Evolutionary conservation across 2,329 filamentous ascomycete genomes (phyloP).

Genomic region (Aspergillus tamarii): DNA sequence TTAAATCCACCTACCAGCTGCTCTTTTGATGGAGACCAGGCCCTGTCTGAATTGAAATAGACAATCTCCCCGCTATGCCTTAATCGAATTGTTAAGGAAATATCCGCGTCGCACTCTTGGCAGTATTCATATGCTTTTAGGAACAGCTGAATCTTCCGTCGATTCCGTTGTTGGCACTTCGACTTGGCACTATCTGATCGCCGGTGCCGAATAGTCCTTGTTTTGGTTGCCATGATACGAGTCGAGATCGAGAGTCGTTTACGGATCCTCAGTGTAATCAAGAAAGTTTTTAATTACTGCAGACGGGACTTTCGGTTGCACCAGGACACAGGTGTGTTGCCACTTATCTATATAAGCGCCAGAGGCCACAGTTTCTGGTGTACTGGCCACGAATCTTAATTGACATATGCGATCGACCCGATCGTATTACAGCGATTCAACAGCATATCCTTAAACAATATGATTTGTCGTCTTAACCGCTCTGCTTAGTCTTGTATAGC

Average conservation of each 20-base stretch:
- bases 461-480: not conserved
- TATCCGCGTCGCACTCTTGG: conserved; percentile 3
- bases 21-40: too few species aligned
- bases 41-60: not conserved
- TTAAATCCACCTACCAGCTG: too few species aligned
- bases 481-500: not conserved
- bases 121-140: conserved; percentile 8
- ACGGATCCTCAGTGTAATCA: too few species aligned
- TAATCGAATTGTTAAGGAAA: conserved; percentile 4
- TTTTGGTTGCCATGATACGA: too few species aligned
- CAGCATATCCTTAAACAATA: not conserved
- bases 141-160: not conserved
- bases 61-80: conserved; percentile 6
- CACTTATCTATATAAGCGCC: too few species aligned
- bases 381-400: too few species aligned
- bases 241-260: not conserved
- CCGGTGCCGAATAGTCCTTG: not conserved
- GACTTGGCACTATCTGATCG: not conserved
- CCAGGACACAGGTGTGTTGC: too few species aligned
- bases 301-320: too few species aligned
- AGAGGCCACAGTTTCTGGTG: too few species aligned
- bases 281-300: too few species aligned
- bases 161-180: not conserved
- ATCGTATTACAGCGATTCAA: not conserved
- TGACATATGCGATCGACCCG: not conserved